Evolutionary conservation across 495 filamentous ascomycete species (phyloP), one percentile per base, ranked within the genome.

Genomic region (Pseudotulostoma volvatum): DNA sequence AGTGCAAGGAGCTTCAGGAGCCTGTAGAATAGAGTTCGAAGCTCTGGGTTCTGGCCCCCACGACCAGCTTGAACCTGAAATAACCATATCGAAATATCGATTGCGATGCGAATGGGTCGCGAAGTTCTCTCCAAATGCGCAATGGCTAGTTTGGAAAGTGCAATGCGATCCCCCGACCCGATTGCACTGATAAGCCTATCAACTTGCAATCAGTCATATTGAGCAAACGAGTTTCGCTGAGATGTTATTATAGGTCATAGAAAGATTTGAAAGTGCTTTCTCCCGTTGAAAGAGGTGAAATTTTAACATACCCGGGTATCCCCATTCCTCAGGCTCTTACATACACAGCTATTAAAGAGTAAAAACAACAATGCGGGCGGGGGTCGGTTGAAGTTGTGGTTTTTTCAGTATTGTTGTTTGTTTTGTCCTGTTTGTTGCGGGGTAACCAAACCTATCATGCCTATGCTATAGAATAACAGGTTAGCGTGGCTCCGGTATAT

Each of bases 21-120:
- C 19, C 92, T 80, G 53, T 85, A 96, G 60, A 93, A 96, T 17
- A 99, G 70, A 1, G 87, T 95, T 13, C 92, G 77, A 11, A 94
- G 64, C 11, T 88, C 86, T 3, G 92, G 90, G 51, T 96, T 95
- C 18, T 73, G 73, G 34, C 92, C 92, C 16, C 90, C 86, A 55
- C 79, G 73, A 13, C 81, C 78, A 5, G 84, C 76, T 46, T 92
- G 86, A 5, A 79, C 77, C 50, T 99, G 90, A 50, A 94, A 96
- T 16, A 93, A 77, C 92, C 92, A 99, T 54, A 99, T 95, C 0
- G 85, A 85, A 42, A 90, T 80, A 53, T 99, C 92, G 36, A 99
- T 83, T 14, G 92, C 92, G 18, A 99, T 66, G 9, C 86, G 76
- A 4, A 96, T 64, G 0, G 90, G 85, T 3, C 77, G 70, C 16